phyloP scores from a whole-genome alignment of 2,329 filamentous ascomycete genomes.

The Cercospora sesami region DNA sequence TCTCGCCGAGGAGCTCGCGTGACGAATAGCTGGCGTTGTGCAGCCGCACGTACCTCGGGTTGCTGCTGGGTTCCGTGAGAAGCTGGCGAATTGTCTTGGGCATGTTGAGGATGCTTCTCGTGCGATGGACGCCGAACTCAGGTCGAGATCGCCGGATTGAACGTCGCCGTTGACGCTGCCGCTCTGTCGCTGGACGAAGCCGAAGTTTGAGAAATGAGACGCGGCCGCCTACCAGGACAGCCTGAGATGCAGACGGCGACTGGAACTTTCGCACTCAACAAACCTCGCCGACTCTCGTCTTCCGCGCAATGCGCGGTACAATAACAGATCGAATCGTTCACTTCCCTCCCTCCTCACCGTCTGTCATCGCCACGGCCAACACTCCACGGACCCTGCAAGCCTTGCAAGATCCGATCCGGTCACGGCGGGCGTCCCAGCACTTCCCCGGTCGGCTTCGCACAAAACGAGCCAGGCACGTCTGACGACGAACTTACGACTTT shows the following conservation, averaged over 20 bases:
- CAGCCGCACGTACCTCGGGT: conserved; percentile 24
- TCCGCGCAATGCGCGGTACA: not conserved
- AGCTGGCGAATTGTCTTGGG: conserved; percentile 22
- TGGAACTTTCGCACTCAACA: not conserved
- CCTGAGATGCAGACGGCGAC: not conserved
- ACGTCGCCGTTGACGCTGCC: not conserved
- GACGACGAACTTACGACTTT: not conserved
- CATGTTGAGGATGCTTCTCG: not conserved
- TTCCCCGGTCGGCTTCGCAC: not conserved
- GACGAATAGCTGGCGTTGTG: conserved; percentile 20
- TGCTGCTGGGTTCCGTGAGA: conserved; percentile 14
- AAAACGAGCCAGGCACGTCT: not conserved
- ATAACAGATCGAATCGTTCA: not conserved
- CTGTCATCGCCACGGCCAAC: not conserved
- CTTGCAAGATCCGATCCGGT: not conserved
- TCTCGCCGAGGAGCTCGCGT: conserved; percentile 21
- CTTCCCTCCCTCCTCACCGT: not conserved
- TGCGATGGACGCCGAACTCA: not conserved
- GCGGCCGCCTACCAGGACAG: not conserved
- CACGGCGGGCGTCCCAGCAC: not conserved
- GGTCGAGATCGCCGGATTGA: not conserved
- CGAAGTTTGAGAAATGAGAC: not conserved
- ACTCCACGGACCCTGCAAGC: not conserved
- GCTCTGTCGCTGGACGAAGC: not conserved
- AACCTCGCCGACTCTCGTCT: not conserved